Evolutionary conservation across 2,329 filamentous ascomycete genomes (phyloP).

Genomic region (Colletotrichum theobromicola): DNA sequence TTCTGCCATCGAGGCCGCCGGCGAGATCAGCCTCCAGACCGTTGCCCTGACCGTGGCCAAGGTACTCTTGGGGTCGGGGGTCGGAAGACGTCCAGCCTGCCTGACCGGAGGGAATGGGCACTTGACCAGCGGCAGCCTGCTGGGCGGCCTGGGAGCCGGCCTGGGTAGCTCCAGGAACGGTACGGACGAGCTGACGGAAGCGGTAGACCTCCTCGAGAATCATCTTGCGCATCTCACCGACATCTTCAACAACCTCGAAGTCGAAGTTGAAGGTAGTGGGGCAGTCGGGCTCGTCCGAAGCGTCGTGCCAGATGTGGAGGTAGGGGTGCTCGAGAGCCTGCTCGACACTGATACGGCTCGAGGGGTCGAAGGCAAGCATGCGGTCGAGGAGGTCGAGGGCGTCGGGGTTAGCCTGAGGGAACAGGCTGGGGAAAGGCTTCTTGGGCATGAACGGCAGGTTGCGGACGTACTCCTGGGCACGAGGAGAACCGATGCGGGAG

Average conservation of each 20-base stretch:
- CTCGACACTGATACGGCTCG: conserved; percentile 91
- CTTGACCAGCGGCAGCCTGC: conserved; percentile 45
- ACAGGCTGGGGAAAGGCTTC: conserved; percentile 85
- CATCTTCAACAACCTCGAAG: conserved; percentile 97
- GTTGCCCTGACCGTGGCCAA: conserved; percentile 41
- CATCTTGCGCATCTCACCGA: conserved; percentile 94
- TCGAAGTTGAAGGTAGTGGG: conserved; percentile 97
- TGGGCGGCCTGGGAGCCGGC: conserved; percentile 35
- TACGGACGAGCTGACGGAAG: conserved; percentile 73
- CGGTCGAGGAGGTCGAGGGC: conserved; percentile 93
- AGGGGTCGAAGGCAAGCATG: conserved; percentile 97
- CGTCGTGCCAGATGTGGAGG: conserved; percentile 97
- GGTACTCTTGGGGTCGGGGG: conserved; percentile 65
- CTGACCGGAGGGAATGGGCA: conserved; percentile 57
- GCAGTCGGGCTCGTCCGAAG: conserved; percentile 92
- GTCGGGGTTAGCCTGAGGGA: conserved; percentile 94
- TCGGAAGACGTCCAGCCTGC: conserved; percentile 65
- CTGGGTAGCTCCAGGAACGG: conserved; percentile 45
- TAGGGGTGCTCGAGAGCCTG: conserved; percentile 96
- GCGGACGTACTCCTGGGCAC: conserved; percentile 97
- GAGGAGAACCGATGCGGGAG: conserved; percentile 89
- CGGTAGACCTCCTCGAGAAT: conserved; percentile 92
- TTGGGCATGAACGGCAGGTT: conserved; percentile 96
- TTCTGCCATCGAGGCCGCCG: conserved; percentile 58
- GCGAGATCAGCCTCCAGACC: conserved; percentile 66